A percentile compares a stretch with the other conserved stretches of the same genome.
These are phyloP conservation scores for Angomonas deanei DNA, from an alignment of 208 protist genomes.

Conservation along the genomic window DNA sequence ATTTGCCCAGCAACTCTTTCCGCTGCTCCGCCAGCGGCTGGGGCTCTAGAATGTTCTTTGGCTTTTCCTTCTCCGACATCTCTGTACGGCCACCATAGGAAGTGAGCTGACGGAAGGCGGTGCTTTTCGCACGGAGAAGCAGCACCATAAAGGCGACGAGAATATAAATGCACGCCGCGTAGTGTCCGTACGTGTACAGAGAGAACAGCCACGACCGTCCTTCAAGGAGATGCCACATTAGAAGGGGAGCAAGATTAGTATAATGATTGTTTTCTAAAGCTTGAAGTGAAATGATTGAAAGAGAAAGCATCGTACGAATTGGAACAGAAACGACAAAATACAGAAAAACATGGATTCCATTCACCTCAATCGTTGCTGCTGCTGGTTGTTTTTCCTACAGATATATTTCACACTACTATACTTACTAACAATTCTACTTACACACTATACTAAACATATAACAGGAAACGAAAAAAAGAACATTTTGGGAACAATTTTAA, in stretches of 20 bases:
- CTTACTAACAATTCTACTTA: background rate
- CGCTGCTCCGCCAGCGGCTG: background rate
- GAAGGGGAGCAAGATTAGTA: background rate
- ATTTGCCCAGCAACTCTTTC: background rate
- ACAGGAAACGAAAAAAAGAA: background rate
- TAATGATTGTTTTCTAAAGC: too few relatives aligned
- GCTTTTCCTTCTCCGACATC: background rate
- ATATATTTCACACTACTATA: background rate
- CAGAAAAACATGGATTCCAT: slow-evolving; percentile 9
- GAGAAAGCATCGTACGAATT: slow-evolving; percentile 4
- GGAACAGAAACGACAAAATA: background rate
- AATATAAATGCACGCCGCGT: background rate
- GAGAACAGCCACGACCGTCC: background rate
- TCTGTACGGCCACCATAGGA: background rate
- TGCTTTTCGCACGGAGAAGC: background rate
- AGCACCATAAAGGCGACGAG: background rate
- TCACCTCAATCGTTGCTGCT: background rate
- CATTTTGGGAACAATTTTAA: background rate
- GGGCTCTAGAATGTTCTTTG: background rate
- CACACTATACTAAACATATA: slow-evolving; percentile 5
- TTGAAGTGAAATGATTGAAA: background rate
- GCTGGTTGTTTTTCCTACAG: background rate
- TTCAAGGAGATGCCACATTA: background rate
- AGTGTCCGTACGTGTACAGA: background rate
- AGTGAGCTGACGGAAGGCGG: background rate